phyloP scores from a whole-genome alignment of 768 basidiomycete species.

The Leccinellum albellum region DNA sequence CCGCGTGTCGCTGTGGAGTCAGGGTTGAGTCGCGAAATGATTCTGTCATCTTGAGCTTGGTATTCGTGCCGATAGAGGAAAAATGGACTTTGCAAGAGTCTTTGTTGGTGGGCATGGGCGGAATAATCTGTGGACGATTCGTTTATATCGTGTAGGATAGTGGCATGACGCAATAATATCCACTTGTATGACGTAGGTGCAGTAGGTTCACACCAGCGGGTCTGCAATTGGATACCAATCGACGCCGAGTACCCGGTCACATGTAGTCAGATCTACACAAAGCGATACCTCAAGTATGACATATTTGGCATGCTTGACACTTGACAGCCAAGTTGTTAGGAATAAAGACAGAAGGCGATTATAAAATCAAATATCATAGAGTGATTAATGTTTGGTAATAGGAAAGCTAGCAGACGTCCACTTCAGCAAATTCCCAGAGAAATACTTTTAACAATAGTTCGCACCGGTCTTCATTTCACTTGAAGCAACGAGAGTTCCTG shows the following conservation, averaged over 20 bases:
- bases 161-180: constrained; percentile 2
- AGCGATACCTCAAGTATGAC: too few species aligned
- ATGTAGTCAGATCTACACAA: too few species aligned
- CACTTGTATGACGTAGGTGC: not conserved
- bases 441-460: not conserved
- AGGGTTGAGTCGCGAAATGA: constrained; percentile 9
- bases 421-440: not conserved
- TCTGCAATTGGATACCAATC: not conserved
- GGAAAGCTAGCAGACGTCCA: not conserved
- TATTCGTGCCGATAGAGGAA: constrained; percentile 15
- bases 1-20: constrained; percentile 41
- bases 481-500: not conserved
- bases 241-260: too few species aligned
- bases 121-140: not conserved
- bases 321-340: not conserved
- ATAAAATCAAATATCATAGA: not conserved
- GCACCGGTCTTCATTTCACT: not conserved
- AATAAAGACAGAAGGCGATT: not conserved
- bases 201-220: not conserved
- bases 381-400: not conserved
- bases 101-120: constrained; percentile 6
- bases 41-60: not conserved
- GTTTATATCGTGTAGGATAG: not conserved
- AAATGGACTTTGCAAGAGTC: constrained; percentile 17
- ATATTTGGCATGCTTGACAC: too few species aligned